A percentile compares a stretch with the other conserved stretches of the same genome.
These are phyloP conservation scores for Gynandropsis gynandra DNA, from an alignment of 345 rosid genomes.

Conservation along the genomic window DNA sequence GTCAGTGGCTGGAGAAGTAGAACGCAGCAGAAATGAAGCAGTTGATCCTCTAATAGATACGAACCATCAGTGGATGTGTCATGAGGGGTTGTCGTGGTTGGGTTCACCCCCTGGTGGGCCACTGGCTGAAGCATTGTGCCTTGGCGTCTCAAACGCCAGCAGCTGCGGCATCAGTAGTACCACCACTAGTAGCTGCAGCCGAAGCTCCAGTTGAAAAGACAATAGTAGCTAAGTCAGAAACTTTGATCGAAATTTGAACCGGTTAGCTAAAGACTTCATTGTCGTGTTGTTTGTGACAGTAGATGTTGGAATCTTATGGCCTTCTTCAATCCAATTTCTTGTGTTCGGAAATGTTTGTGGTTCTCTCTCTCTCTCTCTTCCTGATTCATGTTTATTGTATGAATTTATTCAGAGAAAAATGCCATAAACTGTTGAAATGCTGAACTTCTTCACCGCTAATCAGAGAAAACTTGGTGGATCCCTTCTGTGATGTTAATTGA, in stretches of 20 bases:
- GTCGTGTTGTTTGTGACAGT: too few relatives aligned
- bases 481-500: neutral
- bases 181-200: slow-evolving; percentile 30
- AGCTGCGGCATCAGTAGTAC: slow-evolving; percentile 19
- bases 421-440: too few relatives aligned
- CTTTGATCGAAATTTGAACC: too few relatives aligned
- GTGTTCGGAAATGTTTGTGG: too few relatives aligned
- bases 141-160: slow-evolving; percentile 33
- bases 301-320: too few relatives aligned
- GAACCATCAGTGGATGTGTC: slow-evolving; percentile 28
- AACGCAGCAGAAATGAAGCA: slow-evolving; percentile 24
- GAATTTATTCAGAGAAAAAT: too few relatives aligned
- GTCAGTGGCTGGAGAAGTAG: slow-evolving; percentile 50
- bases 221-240: too few relatives aligned
- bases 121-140: slow-evolving; percentile 41
- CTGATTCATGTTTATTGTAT: too few relatives aligned
- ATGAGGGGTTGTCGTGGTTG: slow-evolving; percentile 31
- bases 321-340: too few relatives aligned
- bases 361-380: too few relatives aligned
- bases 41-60: slow-evolving; percentile 23
- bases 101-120: slow-evolving; percentile 40
- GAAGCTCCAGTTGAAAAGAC: slow-evolving; percentile 21
- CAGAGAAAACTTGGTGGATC: neutral
- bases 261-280: too few relatives aligned
- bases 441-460: too few relatives aligned